A percentile compares a stretch with the other conserved stretches of the same genome.
These are phyloP conservation scores for Avicennia marina DNA, from an alignment of 257 asterid species.

Conservation along the genomic window DNA sequence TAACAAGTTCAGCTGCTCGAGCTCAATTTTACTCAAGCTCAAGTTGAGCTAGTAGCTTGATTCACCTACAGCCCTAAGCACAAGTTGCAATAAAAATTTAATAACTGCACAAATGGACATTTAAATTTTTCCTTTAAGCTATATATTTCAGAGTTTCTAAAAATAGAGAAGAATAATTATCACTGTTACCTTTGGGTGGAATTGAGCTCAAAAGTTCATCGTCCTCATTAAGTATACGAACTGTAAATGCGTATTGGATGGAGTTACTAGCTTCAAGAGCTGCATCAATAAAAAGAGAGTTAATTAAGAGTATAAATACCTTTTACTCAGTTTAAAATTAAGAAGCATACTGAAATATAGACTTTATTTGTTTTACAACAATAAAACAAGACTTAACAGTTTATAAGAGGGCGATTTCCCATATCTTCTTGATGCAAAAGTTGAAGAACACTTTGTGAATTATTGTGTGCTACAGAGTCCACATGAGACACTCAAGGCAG, in stretches of 20 bases:
- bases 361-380: no score
- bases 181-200: constrained; percentile 8
- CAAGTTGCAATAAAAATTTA: no score
- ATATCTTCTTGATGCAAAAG: no score
- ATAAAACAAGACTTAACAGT: no score
- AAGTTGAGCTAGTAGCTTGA: no score
- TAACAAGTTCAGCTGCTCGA: no score
- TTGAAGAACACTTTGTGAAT: no score
- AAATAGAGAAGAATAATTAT: background rate
- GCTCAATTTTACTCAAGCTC: no score
- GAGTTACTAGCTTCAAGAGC: constrained; percentile 72
- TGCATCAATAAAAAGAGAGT: constrained; percentile 34
- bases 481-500: no score
- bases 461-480: no score
- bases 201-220: constrained; percentile 54
- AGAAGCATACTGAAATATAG: background rate
- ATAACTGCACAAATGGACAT: background rate
- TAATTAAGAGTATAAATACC: background rate
- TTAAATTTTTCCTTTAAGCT: background rate
- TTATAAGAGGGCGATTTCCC: no score
- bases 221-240: constrained; percentile 53
- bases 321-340: background rate
- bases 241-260: constrained; percentile 46
- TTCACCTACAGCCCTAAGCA: no score
- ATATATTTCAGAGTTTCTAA: constrained; percentile 1